Percentiles rank a stretch among this genome's conserved stretches.
Evolutionary conservation across 768 basidiomycete species (phyloP).

Genomic region (Boletus huronensis): DNA sequence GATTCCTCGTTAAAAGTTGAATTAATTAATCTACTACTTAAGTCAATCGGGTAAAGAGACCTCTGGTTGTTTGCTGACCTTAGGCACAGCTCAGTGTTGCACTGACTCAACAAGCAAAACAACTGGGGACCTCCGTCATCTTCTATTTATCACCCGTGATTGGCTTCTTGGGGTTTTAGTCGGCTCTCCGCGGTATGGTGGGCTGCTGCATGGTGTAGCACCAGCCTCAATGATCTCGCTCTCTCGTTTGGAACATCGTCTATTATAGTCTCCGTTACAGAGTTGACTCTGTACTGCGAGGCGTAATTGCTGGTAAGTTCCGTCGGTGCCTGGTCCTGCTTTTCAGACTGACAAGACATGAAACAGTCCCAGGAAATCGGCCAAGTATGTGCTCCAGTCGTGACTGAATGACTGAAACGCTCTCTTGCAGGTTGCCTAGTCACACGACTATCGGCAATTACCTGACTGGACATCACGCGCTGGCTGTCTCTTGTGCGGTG

Average conservation of each 20-base stretch:
- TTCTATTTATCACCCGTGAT: constrained; percentile 13
- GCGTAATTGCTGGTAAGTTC: background rate
- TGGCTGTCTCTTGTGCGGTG: constrained; percentile 5
- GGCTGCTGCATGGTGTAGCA: background rate
- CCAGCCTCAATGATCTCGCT: background rate
- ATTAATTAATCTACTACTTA: background rate
- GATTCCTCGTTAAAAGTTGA: background rate
- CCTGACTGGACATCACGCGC: constrained; percentile 11
- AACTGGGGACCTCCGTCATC: background rate
- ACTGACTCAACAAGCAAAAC: constrained; percentile 8
- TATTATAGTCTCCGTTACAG: background rate
- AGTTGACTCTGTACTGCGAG: background rate
- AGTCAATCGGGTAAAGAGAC: background rate
- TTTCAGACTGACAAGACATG: constrained; percentile 7
- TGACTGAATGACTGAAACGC: background rate
- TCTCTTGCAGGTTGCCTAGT: background rate
- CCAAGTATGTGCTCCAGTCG: background rate
- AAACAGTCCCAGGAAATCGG: background rate
- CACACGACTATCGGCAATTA: constrained; percentile 5
- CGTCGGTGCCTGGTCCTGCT: background rate
- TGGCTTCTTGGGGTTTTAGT: constrained; percentile 17
- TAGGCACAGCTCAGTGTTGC: constrained; percentile 6
- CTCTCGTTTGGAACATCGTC: constrained; percentile 10
- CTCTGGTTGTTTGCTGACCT: constrained; percentile 4
- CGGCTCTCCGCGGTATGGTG: constrained; percentile 24